Base-by-base conservation (phyloP, 306 rosid genomes). In the Pyrus pyrifolia region DNA sequence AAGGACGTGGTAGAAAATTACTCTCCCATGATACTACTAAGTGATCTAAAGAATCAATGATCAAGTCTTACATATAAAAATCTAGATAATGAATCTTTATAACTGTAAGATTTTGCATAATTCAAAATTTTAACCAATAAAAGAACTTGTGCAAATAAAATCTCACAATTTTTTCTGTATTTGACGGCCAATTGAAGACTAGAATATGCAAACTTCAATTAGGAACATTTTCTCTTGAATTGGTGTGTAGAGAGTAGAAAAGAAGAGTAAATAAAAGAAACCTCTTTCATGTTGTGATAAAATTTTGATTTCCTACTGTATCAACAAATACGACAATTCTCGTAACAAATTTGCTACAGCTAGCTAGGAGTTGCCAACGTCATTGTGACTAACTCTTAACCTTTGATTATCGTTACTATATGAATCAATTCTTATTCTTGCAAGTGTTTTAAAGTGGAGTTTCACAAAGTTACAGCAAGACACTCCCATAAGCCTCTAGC, bases 1-100 rank as follows among this genome's bases (percentile, higher is more conserved):
- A 21, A n/a, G 23, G 30, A 22, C 8, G 11, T 8, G 1, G 22
- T 51, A 10, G 11, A 72, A 53, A 33, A 4, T 25, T 22, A 35
- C 9, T 10, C 4, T 1, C 1, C 2, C 29, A 3, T 4, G 2
- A 2, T 11, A 23, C 14, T 1, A 2, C 27, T 5, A 11, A 22
- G 63, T 22, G 3, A 9, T 58, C 1, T n/a, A 11, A 58, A 22
- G 2, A 49, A 49, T 49, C 3, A 17, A 49, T 6, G 21, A 15
- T 49, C 10, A 40, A 9, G 12, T 35, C 45, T 8, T 40, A 9
- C 12, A 2, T 40, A 40, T 40, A 40, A 40, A 40, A 40, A 40
- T 40, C 3, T 40, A 40, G 45, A 8, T 40, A 40, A 40, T 15
- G 4, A 15, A 49, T 49, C 8, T 49, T 4, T 49, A 17, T 5